Base-by-base conservation (phyloP, 441 rosid species). In the Monsonia emarginata region DNA sequence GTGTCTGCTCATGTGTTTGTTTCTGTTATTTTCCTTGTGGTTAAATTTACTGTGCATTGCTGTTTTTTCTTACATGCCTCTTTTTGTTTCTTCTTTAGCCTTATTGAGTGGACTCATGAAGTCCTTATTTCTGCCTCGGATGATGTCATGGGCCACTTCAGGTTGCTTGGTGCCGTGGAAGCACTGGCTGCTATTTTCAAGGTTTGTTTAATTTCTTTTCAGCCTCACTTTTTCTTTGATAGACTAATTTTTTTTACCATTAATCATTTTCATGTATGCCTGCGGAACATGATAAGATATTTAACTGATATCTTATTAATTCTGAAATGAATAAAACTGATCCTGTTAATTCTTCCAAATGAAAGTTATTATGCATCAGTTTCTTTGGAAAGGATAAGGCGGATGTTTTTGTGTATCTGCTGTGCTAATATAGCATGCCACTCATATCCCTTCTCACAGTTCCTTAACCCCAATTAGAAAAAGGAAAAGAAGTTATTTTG, bases 181-280 rank as follows among this genome's bases (percentile, higher is more conserved):
- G 93, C 97, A 42, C 71, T 93, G 66, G 90, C 96, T 79, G 83
- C 95, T 73, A 84, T 88, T 76, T 92, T 90, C 71, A 90, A 92
- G 98, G 98, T 91, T 72, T 42, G 70, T 34, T 54, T 61, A 66
- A 66, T 57, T 70, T 44, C 65, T 58, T 38, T 69, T 14, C 40
- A 67, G 34, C 57, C 25, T 19, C 57, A 48, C 24, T 48, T 48
- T 18, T 18, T 14, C 25, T 48, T 18, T 48, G n/a, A 5, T 6
- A 48, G 19, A 19, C 4, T 19, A 4, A 48, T 48, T 18, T 7
- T 18, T 6, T 18, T 48, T 21, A 48, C 57, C 57, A 48, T 18
- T 18, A 48, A 10, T 48, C 21, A 1, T 36, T 2, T 36, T 36
- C 42, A 36, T 10, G 0, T 11, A 36, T 36, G 13, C 2, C 11